Percentiles rank a stretch among this genome's conserved stretches.
phyloP scores from a whole-genome alignment of 495 filamentous ascomycete species.

The Aspergillus cristatus region DNA sequence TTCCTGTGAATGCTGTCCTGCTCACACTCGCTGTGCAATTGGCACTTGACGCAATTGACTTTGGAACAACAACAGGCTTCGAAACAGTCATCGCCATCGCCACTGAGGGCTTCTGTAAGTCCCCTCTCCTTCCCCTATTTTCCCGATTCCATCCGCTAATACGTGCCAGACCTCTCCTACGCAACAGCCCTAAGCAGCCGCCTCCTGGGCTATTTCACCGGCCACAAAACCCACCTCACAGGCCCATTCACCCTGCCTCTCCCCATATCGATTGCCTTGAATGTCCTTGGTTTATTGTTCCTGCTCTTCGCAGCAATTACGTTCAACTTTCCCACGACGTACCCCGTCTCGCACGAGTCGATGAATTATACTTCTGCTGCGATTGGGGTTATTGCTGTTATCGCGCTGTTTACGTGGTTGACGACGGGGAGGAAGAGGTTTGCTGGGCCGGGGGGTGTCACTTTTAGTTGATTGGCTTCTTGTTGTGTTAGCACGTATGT shows the following conservation, averaged over 20 bases:
- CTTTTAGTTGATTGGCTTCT: too few relatives aligned
- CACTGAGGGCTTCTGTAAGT: slow-evolving; percentile 49
- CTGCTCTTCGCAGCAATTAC: slow-evolving; percentile 45
- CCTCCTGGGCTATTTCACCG: slow-evolving; percentile 38
- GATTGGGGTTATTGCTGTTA: slow-evolving; percentile 42
- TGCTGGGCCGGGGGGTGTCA: slow-evolving; percentile 34
- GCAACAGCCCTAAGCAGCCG: slow-evolving; percentile 45
- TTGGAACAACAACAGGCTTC: slow-evolving; percentile 48
- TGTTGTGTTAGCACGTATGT: too few relatives aligned
- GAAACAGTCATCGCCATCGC: slow-evolving; percentile 48
- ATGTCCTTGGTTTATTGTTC: slow-evolving; percentile 43
- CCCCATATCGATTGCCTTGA: slow-evolving; percentile 37
- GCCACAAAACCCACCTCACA: slow-evolving; percentile 22
- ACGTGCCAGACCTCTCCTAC: slow-evolving; percentile 44
- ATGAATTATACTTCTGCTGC: slow-evolving; percentile 55
- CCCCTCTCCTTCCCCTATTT: background rate
- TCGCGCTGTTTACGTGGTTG: slow-evolving; percentile 45
- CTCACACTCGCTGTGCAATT: slow-evolving; percentile 42
- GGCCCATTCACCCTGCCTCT: slow-evolving; percentile 21
- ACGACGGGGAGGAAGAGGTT: slow-evolving; percentile 42
- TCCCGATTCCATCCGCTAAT: slow-evolving; percentile 4
- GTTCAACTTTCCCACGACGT: slow-evolving; percentile 47
- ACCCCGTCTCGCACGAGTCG: slow-evolving; percentile 39
- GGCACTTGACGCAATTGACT: slow-evolving; percentile 48
- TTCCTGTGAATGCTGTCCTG: slow-evolving; percentile 42